Conservation (phyloP, 75 land plant species). For the Sequoia sempervirens region DNA sequence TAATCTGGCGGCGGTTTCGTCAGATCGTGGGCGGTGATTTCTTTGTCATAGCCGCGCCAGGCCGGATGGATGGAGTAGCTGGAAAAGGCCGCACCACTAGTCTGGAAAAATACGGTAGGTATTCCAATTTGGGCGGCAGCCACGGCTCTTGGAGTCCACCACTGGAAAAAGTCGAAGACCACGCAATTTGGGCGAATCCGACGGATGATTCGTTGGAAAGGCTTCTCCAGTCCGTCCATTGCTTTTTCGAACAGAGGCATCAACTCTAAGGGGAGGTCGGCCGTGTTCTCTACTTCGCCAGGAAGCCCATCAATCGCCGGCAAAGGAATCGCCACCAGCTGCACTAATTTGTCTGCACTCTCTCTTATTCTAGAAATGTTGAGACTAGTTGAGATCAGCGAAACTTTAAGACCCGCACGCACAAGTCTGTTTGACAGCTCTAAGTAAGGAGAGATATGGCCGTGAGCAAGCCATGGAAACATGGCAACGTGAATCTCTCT, state of each 20-base stretch:
- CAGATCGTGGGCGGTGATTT: not conserved
- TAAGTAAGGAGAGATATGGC: slow-evolving; percentile 35
- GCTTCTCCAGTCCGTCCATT: slow-evolving; percentile 21
- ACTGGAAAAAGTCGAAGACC: slow-evolving; percentile 46
- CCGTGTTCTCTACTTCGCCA: slow-evolving; percentile 27
- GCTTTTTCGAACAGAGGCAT: slow-evolving; percentile 15
- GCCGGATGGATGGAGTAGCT: slow-evolving; percentile 14
- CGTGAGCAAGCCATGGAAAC: slow-evolving; percentile 32
- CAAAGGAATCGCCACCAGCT: slow-evolving; percentile 25
- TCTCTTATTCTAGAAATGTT: slow-evolving; percentile 19
- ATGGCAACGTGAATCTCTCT: slow-evolving; percentile 14
- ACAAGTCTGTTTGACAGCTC: slow-evolving; percentile 35
- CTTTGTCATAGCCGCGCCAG: not conserved
- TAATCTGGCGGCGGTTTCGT: slow-evolving; percentile 1
- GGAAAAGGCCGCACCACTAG: slow-evolving; percentile 28
- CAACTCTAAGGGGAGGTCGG: slow-evolving; percentile 10
- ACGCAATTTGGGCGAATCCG: slow-evolving; percentile 31
- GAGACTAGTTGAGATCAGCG: slow-evolving; percentile 31
- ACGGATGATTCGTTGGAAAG: slow-evolving; percentile 18
- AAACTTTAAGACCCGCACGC: slow-evolving; percentile 20
- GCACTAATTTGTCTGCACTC: slow-evolving; percentile 7
- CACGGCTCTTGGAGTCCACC: slow-evolving; percentile 37
- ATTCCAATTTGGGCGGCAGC: slow-evolving; percentile 23
- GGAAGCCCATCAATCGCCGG: slow-evolving; percentile 34
- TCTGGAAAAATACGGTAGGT: slow-evolving; percentile 16